These are phyloP conservation scores for Yarrowia keelungensis DNA, from an alignment of 805 yeast genomes.

Conservation along the genomic window DNA sequence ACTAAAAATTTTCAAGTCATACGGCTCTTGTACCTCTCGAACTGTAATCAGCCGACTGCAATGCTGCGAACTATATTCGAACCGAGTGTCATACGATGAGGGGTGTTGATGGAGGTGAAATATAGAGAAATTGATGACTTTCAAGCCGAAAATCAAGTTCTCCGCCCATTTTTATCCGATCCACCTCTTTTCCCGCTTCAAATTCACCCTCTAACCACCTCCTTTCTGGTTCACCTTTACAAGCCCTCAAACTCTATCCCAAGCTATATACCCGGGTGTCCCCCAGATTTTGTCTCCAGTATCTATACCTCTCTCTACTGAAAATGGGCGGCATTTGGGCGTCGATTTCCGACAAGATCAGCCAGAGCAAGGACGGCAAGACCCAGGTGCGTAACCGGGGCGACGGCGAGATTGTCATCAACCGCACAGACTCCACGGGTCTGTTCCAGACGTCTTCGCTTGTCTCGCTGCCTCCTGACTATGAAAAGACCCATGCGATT, in stretches of 20 bases:
- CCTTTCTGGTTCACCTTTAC: no score
- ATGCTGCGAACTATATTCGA: conserved; percentile 14
- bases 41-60: conserved; percentile 20
- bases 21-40: conserved; percentile 23
- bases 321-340: conserved; percentile 38
- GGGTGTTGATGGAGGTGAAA: not conserved
- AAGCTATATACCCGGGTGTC: conserved; percentile 5
- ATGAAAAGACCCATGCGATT: conserved; percentile 23
- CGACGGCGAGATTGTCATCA: conserved; percentile 34
- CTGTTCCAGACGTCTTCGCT: conserved; percentile 26
- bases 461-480: conserved; percentile 31
- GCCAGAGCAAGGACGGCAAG: conserved; percentile 11
- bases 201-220: not conserved
- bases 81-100: conserved; percentile 8
- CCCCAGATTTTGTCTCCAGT: not conserved
- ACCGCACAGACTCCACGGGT: not conserved
- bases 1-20: conserved; percentile 6
- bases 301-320: not conserved
- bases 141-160: not conserved
- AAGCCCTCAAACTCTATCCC: not conserved
- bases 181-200: no score
- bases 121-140: not conserved
- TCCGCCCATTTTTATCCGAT: not conserved
- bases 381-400: conserved; percentile 35
- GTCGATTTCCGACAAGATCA: conserved; percentile 3